Percentiles rank a stretch among this genome's conserved stretches.
phyloP scores from a whole-genome alignment of 73 alveolate species.

The Breviolum minutum region DNA sequence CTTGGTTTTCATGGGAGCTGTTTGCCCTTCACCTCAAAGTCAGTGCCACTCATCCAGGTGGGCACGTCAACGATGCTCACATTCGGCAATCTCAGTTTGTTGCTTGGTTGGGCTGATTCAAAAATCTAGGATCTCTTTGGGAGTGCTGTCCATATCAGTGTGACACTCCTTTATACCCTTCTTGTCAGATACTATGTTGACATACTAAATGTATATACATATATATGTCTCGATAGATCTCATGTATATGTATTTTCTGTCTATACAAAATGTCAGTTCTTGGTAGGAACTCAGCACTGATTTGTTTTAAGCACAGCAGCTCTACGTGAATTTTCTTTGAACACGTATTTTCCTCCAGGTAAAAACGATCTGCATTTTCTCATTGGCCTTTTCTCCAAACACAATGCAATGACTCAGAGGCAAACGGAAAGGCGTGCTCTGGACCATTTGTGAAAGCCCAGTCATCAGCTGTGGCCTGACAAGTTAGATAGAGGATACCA shows the following conservation, averaged over 20 bases:
- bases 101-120: background rate
- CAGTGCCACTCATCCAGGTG: conserved; percentile 85
- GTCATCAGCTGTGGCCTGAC: conserved; percentile 73
- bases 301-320: too few species aligned
- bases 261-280: too few species aligned
- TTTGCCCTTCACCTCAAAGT: conserved; percentile 26
- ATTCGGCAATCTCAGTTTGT: conserved; percentile 46
- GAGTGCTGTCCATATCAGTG: background rate
- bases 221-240: too few species aligned
- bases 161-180: too few species aligned
- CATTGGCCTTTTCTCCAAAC: background rate
- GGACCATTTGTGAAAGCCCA: conserved; percentile 68
- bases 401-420: background rate
- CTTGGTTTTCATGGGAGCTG: too few species aligned
- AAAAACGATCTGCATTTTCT: background rate
- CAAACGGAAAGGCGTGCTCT: conserved; percentile 48
- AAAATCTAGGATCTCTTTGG: background rate
- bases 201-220: too few species aligned
- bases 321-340: too few species aligned
- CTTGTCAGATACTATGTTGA: too few species aligned
- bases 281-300: too few species aligned
- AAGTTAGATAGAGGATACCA: too few species aligned
- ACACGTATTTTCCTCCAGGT: background rate
- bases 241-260: too few species aligned
- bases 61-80: conserved; percentile 85